Percentiles rank a stretch among this genome's conserved stretches.
These are phyloP conservation scores for Daldinia bambusicola DNA, from an alignment of 495 filamentous ascomycete species.

Conservation along the genomic window DNA sequence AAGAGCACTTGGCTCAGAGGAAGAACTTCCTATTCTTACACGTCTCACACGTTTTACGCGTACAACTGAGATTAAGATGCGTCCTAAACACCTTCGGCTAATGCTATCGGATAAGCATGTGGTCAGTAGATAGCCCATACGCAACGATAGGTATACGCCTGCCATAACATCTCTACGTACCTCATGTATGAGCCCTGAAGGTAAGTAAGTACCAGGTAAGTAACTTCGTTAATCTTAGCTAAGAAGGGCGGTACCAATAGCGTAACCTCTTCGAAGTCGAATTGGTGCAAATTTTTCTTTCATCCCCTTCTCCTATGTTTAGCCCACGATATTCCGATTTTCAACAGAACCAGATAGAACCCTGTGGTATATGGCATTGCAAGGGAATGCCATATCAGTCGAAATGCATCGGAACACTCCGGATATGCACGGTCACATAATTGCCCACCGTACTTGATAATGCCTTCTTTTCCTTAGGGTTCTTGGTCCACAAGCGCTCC, in stretches of 20 bases:
- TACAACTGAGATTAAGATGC: not conserved
- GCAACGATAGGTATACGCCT: not conserved
- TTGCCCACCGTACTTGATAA: slow-evolving; percentile 10
- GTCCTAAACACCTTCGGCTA: slow-evolving; percentile 7
- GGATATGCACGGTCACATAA: slow-evolving; percentile 29
- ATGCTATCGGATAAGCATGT: slow-evolving; percentile 1
- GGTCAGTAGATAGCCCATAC: slow-evolving; percentile 2
- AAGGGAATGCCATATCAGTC: slow-evolving; percentile 21
- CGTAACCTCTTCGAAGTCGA: not conserved
- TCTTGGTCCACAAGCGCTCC: slow-evolving; percentile 25
- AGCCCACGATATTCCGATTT: not conserved
- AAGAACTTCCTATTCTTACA: not conserved
- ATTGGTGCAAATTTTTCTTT: not conserved
- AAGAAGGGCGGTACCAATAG: not conserved
- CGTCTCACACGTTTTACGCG: not conserved
- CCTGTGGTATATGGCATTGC: not conserved
- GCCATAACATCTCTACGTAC: not conserved
- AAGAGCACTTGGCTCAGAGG: slow-evolving; percentile 2
- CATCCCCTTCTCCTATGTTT: not conserved
- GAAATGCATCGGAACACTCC: slow-evolving; percentile 30
- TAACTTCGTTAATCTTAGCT: slow-evolving; percentile 7
- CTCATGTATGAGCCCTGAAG: not conserved
- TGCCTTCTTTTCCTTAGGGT: slow-evolving; percentile 6
- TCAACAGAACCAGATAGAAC: slow-evolving; percentile 11
- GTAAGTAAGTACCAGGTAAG: not conserved